Base-by-base conservation (phyloP, 768 basidiomycete genomes). In the Melanogaster broomeanus region DNA sequence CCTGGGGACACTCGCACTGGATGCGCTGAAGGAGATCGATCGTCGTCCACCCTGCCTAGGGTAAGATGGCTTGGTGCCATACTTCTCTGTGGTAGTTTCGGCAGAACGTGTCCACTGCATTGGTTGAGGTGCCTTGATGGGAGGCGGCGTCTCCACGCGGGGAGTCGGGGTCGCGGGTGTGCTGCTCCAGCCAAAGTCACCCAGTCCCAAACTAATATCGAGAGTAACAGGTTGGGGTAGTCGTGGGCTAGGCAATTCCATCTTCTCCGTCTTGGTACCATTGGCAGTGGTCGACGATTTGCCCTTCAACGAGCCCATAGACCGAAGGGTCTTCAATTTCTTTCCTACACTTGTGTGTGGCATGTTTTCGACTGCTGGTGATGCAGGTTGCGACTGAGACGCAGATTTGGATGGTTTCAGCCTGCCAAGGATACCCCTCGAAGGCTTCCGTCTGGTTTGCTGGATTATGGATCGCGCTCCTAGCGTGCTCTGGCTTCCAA, bases 261-360 rank as follows among this genome's bases (percentile, higher is more conserved):
- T 65, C 57, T 69, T 73, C 34, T 67, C 66, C 49, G 70, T 72
- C 38, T 60, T 62, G 52, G 42, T 46, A 18, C 60, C 57, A 21
- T 60, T 57, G 37, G 61, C 52, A 31, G 65, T 56, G 4, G 67
- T 52, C 4, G 73, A 68, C 11, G 75, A 68, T 61, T 76, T 82
- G 22, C 84, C 79, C 61, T 85, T 87, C 38, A 92, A 73, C 13
- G 90, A 92, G 28, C 88, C 80, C 85, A 92, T 90, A 3, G 90
- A 92, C 18, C 87, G 82, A 52, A 92, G 72, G 7, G 78, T 86
- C 66, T 90, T 91, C 54, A 92, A 70, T 63, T 74, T 82, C 68
- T 77, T 87, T 25, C 68, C 75, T 10, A 69, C 54, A 22, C 53
- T 60, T 11, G 62, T 62, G 16, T 61, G 64, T 7, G 77, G 45